Evolutionary conservation across 768 basidiomycete genomes (phyloP), one percentile per base, ranked within the genome.

Genomic region (Crepidotus variabilis): DNA sequence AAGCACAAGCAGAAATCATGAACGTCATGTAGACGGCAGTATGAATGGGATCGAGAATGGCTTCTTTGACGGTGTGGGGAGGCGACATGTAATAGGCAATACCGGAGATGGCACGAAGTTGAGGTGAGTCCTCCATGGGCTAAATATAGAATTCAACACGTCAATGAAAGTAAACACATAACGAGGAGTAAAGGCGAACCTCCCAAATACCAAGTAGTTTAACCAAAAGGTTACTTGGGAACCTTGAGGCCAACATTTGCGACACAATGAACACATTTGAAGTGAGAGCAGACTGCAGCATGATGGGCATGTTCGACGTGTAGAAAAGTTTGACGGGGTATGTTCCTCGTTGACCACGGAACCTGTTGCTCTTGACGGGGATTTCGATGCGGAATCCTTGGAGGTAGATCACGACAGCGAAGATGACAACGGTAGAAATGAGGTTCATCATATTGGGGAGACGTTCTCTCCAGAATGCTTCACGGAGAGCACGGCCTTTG

Each of bases 281-380:
- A 1, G 93, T 93, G 55, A 98, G 77, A 13, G 95, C 95, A 13
- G 84, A 87, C 75, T 98, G 92, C 58, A 98, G 84, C 96, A 99
- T 99, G 79, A 99, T 98, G 56, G 96, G 96, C 96, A 98, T 99
- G 78, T 98, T 99, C 46, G 86, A 89, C 14, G 97, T 98, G 75
- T 98, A 99, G 78, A 99, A 98, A 35, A 98, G 85, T 77, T 98
- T 98, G 78, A 99, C 83, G 51, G 97, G 97, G 78, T 98, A 98
- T 13, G 85, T 83, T 43, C 92, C 95, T 28, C 95, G 83, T 71
- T 98, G 94, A n/a, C 97, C 97, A 56, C 94, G 83, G 87, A 94
- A 93, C 61, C 86, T 84, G 79, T 92, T 94, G 76, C 87, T 90
- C 83, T 98, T 98, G 70, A 98, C 92, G 7, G 95, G 96, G 69